Evolutionary conservation across 139 green algal species (phyloP).

Genomic region (Axilococcus clingmanii): DNA sequence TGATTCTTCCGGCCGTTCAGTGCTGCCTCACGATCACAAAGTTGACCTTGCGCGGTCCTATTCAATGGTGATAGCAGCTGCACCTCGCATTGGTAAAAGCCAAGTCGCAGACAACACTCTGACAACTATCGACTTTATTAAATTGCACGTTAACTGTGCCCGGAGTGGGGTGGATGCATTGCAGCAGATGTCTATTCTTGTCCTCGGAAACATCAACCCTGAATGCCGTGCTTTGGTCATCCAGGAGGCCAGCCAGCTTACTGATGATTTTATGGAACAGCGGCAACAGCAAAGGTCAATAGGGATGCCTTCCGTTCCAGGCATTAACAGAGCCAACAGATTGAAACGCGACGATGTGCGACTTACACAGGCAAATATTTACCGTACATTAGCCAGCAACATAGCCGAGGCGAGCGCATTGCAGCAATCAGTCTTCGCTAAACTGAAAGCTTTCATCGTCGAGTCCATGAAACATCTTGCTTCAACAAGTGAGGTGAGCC

Average conservation of each 20-base stretch:
- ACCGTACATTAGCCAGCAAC: too few species aligned
- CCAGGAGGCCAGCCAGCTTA: conserved; percentile 35
- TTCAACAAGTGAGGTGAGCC: conserved; percentile 17
- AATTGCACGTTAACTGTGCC: conserved; percentile 14
- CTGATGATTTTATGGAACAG: conserved; percentile 46
- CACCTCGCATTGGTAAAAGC: conserved; percentile 16
- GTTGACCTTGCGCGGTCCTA: conserved; percentile 43
- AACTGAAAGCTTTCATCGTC: conserved; percentile 56
- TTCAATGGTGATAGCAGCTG: conserved; percentile 30
- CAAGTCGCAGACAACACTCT: conserved; percentile 16
- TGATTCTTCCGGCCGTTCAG: conserved; percentile 16
- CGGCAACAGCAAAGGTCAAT: conserved; percentile 7
- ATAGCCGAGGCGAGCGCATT: conserved; percentile 26
- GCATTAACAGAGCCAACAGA: too few species aligned
- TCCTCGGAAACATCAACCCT: conserved; percentile 49
- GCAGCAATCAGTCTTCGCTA: conserved; percentile 23
- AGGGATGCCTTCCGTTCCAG: too few species aligned
- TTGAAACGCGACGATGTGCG: neutral
- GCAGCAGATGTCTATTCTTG: conserved; percentile 46
- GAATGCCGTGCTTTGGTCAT: conserved; percentile 39
- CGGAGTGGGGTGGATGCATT: conserved; percentile 2
- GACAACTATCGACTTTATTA: conserved; percentile 24
- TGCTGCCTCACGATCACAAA: conserved; percentile 6
- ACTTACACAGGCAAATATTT: neutral
- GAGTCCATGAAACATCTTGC: conserved; percentile 40